Evolutionary conservation across 2,329 filamentous ascomycete species (phyloP).

Genomic region (Botrytis pseudocinerea): DNA sequence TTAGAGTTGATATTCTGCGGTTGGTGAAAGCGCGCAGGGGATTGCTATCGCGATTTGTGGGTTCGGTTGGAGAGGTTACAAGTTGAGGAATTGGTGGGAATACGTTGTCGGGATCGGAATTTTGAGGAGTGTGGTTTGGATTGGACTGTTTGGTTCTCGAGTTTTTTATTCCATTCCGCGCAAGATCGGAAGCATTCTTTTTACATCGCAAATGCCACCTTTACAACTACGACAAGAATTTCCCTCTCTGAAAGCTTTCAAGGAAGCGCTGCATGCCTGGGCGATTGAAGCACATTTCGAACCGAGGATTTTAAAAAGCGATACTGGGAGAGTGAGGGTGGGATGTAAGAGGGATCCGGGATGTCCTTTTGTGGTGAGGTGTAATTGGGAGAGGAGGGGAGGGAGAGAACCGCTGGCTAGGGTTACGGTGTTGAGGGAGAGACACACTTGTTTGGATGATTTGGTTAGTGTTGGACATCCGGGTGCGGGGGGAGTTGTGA

Average conservation of each 20-base stretch:
- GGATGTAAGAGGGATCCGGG: constrained; percentile 41
- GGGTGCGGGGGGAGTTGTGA: constrained; percentile 7
- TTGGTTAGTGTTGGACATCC: constrained; percentile 23
- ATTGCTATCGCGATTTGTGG: not conserved
- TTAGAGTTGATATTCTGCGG: not conserved
- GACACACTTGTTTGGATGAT: constrained; percentile 40
- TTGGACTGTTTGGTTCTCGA: not conserved
- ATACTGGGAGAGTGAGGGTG: constrained; percentile 41
- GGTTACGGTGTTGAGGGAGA: constrained; percentile 39
- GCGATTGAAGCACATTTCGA: constrained; percentile 42
- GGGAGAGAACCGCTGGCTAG: constrained; percentile 37
- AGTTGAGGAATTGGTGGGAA: not conserved
- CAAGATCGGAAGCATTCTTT: not conserved
- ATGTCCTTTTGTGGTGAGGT: constrained; percentile 40
- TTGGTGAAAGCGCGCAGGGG: not conserved
- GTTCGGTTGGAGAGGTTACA: not conserved
- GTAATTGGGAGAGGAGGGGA: constrained; percentile 41
- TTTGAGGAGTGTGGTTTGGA: not conserved
- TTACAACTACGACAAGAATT: constrained; percentile 41
- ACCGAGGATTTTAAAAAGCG: constrained; percentile 40
- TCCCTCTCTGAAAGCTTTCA: constrained; percentile 40
- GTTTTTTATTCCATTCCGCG: not conserved
- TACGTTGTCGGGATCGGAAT: not conserved
- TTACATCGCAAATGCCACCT: constrained; percentile 34
- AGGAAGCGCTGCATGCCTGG: constrained; percentile 41